Evolutionary conservation across 176 grass and related monocot species (phyloP), one percentile per base, ranked within the genome.

Genomic region (Pontederia crassipes): DNA sequence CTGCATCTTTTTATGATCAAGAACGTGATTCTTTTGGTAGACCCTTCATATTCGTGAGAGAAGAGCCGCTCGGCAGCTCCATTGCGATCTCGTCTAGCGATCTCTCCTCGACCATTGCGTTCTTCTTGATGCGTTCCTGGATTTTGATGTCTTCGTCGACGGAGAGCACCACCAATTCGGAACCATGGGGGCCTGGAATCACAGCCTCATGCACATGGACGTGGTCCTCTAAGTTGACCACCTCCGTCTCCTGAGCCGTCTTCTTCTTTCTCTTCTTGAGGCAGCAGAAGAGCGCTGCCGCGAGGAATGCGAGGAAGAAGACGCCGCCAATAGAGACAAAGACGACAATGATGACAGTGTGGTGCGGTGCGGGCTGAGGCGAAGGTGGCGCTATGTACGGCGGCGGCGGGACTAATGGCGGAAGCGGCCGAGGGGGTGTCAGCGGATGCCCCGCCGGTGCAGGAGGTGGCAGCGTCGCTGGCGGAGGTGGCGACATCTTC

Each of bases 81-180:
- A 0, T 40, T 2, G 32, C 32, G 32, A 40, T 4, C 6, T 40
- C 32, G 32, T 40, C 32, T 40, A 2, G 32, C 1, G 32, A 40
- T 40, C 4, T 40, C 32, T 66, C 63, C 11, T 12, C 46, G 48
- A 8, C 20, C 17, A 51, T 1, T 50, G 50, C 63, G 16, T 66
- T 27, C 17, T 50, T 65, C 47, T 27, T 52, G 4, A 50, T 52
- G 18, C 15, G 11, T 52, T 66, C 63, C 48, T 66, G 46, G 8
- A 66, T 20, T 52, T 50, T 66, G 46, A 66, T 52, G 27, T 66
- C 63, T 66, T 66, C 63, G 16, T 66, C 63, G 7, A 66, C 48
- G 10, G 46, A 50, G 20, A 66, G 17, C 8, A 16, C 63, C 18
- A 66, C 17, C 10, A 66, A 10, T 50, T 29, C n/a, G 12, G 26